These are phyloP conservation scores for Acorus calamus DNA, from an alignment of 106 monocot genomes.

Conservation along the genomic window DNA sequence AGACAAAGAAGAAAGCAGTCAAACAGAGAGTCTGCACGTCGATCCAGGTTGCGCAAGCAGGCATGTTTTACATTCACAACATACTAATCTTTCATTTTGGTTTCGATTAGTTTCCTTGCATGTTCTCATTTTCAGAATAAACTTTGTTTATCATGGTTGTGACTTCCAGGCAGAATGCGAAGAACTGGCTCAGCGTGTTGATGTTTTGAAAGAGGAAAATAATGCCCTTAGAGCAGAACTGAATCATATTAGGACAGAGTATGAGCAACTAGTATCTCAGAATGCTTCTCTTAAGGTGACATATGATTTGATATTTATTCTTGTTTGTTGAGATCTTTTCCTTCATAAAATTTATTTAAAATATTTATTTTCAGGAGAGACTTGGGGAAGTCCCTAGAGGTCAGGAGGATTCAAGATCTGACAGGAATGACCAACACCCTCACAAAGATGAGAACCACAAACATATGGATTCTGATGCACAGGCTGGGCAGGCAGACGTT, in stretches of 20 bases:
- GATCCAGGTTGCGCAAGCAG: slow-evolving; percentile 75
- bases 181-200: slow-evolving; percentile 56
- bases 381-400: slow-evolving; percentile 28
- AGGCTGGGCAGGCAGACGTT: slow-evolving; percentile 9
- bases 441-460: slow-evolving; percentile 12
- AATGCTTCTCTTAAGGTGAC: slow-evolving; percentile 57
- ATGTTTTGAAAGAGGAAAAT: slow-evolving; percentile 58
- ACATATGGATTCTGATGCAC: slow-evolving; percentile 15
- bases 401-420: slow-evolving; percentile 22
- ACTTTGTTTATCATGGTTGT: neutral
- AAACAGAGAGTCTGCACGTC: slow-evolving; percentile 70
- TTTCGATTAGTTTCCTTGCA: no score
- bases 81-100: no score
- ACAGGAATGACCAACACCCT: slow-evolving; percentile 30
- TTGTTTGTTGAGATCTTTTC: no score
- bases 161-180: slow-evolving; percentile 63
- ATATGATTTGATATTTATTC: neutral
- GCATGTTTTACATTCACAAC: slow-evolving; percentile 10
- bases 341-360: no score
- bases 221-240: slow-evolving; percentile 50
- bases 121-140: no score
- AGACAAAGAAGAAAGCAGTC: slow-evolving; percentile 72
- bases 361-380: slow-evolving; percentile 32
- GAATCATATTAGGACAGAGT: slow-evolving; percentile 49
- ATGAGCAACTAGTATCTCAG: slow-evolving; percentile 43